phyloP scores from a whole-genome alignment of 768 basidiomycete species.

The Termitomyces sp. region DNA sequence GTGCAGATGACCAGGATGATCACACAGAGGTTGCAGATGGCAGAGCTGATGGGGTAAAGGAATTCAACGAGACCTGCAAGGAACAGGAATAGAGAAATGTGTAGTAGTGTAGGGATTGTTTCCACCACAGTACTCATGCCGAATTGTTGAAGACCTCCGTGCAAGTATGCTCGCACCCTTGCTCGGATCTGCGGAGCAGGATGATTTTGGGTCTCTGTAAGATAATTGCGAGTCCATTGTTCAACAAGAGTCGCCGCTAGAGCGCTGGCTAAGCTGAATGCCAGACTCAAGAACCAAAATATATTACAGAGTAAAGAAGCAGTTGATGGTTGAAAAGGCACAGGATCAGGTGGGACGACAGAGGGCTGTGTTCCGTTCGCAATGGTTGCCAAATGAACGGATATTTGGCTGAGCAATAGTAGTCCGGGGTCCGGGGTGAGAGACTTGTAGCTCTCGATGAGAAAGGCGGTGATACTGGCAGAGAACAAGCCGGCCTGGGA shows the following conservation, averaged over 20 bases:
- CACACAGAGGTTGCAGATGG: constrained; percentile 26
- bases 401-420: constrained; percentile 10
- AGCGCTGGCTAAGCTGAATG: constrained; percentile 36
- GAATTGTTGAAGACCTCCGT: constrained; percentile 34
- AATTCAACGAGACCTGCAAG: constrained; percentile 44
- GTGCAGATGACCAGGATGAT: constrained; percentile 25
- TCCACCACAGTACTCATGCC: constrained; percentile 34
- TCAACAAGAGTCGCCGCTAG: constrained; percentile 41
- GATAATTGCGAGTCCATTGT: constrained; percentile 42
- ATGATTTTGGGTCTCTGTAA: constrained; percentile 25
- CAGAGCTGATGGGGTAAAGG: constrained; percentile 29
- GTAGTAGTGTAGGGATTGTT: constrained; percentile 40
- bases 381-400: constrained; percentile 10
- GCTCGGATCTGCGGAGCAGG: constrained; percentile 33
- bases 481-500: constrained; percentile 20
- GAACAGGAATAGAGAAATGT: constrained; percentile 45
- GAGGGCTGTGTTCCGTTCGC: constrained; percentile 9
- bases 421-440: constrained; percentile 10
- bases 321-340: constrained; percentile 18
- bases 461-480: constrained; percentile 19
- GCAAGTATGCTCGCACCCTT: constrained; percentile 36
- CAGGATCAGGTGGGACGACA: not conserved
- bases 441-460: constrained; percentile 18
- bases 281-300: constrained; percentile 43
- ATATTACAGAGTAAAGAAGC: constrained; percentile 33